phyloP scores from a whole-genome alignment of 2,329 filamentous ascomycete species.

The Exophiala alcalophila region DNA sequence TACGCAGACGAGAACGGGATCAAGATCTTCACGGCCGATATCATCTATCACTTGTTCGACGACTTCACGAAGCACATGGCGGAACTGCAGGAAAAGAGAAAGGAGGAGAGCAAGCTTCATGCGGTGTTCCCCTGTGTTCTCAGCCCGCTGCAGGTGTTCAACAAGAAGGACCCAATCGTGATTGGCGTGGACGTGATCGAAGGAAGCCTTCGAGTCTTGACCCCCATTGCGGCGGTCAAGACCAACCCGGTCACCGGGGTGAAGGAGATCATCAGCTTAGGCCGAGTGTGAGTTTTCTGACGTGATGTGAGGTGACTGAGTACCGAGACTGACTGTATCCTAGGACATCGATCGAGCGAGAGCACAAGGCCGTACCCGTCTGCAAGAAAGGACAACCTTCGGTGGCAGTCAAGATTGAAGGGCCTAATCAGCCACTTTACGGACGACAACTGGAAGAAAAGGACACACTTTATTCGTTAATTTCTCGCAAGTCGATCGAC shows the following conservation, averaged over 20 bases:
- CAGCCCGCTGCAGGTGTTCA: conserved; percentile 87
- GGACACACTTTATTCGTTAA: conserved; percentile 81
- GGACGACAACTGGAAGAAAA: conserved; percentile 92
- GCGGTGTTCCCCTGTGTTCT: conserved; percentile 97
- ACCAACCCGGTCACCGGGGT: conserved; percentile 71
- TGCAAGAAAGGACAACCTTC: conserved; percentile 98
- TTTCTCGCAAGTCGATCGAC: conserved; percentile 86
- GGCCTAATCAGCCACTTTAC: conserved; percentile 85
- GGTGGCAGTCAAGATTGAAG: conserved; percentile 97
- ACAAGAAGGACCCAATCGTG: conserved; percentile 95
- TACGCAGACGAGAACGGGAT: conserved; percentile 93
- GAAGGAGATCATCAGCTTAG: conserved; percentile 81
- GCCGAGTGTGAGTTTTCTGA: conserved; percentile 78
- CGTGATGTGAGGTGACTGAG: not conserved
- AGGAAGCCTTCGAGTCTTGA: conserved; percentile 79
- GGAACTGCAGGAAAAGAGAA: conserved; percentile 80
- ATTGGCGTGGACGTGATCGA: conserved; percentile 94
- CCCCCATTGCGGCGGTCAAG: conserved; percentile 84
- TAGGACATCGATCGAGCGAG: conserved; percentile 93
- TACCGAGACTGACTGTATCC: conserved; percentile 28
- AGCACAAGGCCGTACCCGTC: conserved; percentile 88
- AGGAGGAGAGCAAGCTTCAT: conserved; percentile 91
- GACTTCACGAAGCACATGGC: conserved; percentile 94
- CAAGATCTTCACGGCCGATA: conserved; percentile 97
- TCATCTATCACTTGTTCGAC: conserved; percentile 98